phyloP scores from a whole-genome alignment of 2,329 filamentous ascomycete species.

The Aspergillus alliaceus region DNA sequence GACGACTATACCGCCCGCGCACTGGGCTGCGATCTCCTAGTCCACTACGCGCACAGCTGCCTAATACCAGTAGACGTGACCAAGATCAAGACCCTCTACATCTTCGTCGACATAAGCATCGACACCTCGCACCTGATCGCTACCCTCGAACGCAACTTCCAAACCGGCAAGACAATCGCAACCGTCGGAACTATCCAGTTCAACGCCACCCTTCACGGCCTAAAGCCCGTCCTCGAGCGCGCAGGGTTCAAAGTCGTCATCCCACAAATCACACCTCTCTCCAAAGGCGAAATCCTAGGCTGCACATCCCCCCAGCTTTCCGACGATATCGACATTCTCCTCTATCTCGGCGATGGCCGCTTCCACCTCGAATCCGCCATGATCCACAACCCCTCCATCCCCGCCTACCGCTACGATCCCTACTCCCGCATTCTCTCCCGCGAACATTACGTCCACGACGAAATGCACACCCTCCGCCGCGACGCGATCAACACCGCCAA shows the following conservation, averaged over 20 bases:
- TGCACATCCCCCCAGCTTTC: slow-evolving; percentile 84
- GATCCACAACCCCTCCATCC: slow-evolving; percentile 92
- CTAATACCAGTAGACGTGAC: slow-evolving; percentile 95
- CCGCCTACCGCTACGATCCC: slow-evolving; percentile 94
- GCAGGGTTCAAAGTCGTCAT: slow-evolving; percentile 84
- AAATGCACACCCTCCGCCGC: slow-evolving; percentile 79
- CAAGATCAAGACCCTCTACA: slow-evolving; percentile 94
- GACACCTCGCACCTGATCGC: slow-evolving; percentile 84
- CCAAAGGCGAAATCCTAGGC: slow-evolving; percentile 94
- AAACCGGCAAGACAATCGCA: slow-evolving; percentile 79
- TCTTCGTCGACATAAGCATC: slow-evolving; percentile 97
- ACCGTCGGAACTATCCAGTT: slow-evolving; percentile 98
- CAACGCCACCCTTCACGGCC: slow-evolving; percentile 91
- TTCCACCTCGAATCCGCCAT: slow-evolving; percentile 98
- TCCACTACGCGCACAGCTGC: slow-evolving; percentile 97
- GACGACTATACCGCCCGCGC: slow-evolving; percentile 97
- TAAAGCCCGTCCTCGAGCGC: slow-evolving; percentile 72
- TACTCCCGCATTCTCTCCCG: slow-evolving; percentile 89
- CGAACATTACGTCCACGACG: slow-evolving; percentile 87
- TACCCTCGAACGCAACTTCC: slow-evolving; percentile 85
- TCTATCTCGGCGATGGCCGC: slow-evolving; percentile 88
- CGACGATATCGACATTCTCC: slow-evolving; percentile 69
- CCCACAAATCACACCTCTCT: slow-evolving; percentile 88
- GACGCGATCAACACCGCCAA: slow-evolving; percentile 75
- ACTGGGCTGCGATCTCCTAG: slow-evolving; percentile 86